A percentile compares a stretch with the other conserved stretches of the same genome.
phyloP scores from a whole-genome alignment of 768 basidiomycete genomes.

The Xerocomellus amylosporus region DNA sequence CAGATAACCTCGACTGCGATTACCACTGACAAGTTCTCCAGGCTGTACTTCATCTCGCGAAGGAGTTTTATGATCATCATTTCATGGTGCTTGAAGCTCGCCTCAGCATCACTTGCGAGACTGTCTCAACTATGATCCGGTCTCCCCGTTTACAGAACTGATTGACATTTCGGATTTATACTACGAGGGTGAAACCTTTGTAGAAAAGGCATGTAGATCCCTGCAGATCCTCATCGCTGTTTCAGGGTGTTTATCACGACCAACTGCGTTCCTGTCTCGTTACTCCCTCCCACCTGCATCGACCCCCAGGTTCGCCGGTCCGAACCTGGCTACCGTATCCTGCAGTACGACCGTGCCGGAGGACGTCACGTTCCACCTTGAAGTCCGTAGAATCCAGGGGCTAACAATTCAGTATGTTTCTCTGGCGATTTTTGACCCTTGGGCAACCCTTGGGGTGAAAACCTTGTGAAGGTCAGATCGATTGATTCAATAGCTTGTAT shows the following conservation, averaged over 20 bases:
- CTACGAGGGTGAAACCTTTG: slow-evolving; percentile 13
- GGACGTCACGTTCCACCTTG: not conserved
- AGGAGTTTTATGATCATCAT: slow-evolving; percentile 1
- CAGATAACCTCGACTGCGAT: slow-evolving; percentile 11
- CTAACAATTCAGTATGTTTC: not conserved
- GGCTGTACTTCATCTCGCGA: slow-evolving; percentile 20
- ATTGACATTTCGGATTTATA: slow-evolving; percentile 16
- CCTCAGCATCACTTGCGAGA: slow-evolving; percentile 14
- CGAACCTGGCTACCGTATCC: not conserved
- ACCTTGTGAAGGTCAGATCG: not conserved
- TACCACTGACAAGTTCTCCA: not conserved
- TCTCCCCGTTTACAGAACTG: slow-evolving; percentile 8
- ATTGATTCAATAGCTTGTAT: slow-evolving; percentile 5
- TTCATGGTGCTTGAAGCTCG: not conserved
- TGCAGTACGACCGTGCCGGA: not conserved
- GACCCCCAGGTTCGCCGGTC: not conserved
- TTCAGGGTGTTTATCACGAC: slow-evolving; percentile 17
- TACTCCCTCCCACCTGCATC: slow-evolving; percentile 1
- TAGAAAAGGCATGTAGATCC: slow-evolving; percentile 14
- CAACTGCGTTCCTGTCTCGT: slow-evolving; percentile 21
- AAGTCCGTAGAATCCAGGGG: slow-evolving; percentile 8
- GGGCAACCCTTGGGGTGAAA: slow-evolving; percentile 8
- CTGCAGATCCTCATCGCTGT: slow-evolving; percentile 24
- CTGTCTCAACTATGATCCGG: slow-evolving; percentile 19
- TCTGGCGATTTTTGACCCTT: not conserved